Conservation (phyloP, 768 basidiomycete genomes). For the Lentinula sp. region DNA sequence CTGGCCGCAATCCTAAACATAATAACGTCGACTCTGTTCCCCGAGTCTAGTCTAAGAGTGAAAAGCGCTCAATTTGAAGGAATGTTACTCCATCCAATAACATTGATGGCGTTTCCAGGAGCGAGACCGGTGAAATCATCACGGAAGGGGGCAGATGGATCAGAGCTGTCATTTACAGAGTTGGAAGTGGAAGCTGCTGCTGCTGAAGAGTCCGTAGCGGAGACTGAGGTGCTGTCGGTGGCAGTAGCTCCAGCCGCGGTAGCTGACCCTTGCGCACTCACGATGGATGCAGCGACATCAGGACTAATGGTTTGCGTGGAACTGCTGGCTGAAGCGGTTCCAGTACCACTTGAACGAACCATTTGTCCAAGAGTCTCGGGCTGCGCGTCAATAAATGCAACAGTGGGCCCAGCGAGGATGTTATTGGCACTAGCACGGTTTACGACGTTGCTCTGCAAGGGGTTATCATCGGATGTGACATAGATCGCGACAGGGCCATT, state of each 20-base stretch:
- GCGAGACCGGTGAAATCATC: slow-evolving; percentile 36
- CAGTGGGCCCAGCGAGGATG: slow-evolving; percentile 61
- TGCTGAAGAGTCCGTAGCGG: slow-evolving; percentile 14
- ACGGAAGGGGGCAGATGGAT: slow-evolving; percentile 24
- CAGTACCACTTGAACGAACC: slow-evolving; percentile 24
- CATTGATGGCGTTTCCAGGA: slow-evolving; percentile 34
- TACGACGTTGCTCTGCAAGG: slow-evolving; percentile 55
- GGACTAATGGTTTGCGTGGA: slow-evolving; percentile 25
- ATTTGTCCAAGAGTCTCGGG: slow-evolving; percentile 47
- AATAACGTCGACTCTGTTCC: not conserved
- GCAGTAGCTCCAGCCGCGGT: slow-evolving; percentile 12
- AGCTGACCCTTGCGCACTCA: slow-evolving; percentile 17
- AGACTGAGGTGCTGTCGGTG: slow-evolving; percentile 14
- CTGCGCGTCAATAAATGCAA: slow-evolving; percentile 60
- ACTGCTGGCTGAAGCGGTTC: slow-evolving; percentile 14
- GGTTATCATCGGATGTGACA: slow-evolving; percentile 58
- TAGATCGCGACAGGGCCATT: slow-evolving; percentile 74
- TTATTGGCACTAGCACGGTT: slow-evolving; percentile 48
- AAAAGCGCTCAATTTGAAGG: slow-evolving; percentile 3
- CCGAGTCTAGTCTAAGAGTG: not conserved
- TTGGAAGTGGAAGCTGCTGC: slow-evolving; percentile 13
- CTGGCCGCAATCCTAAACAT: not conserved
- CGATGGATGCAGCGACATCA: slow-evolving; percentile 29
- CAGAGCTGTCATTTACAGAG: slow-evolving; percentile 11
- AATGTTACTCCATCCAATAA: slow-evolving; percentile 37